Conservation (phyloP, 2,329 filamentous ascomycete species). For the Coccinonectria pachysandricola region DNA sequence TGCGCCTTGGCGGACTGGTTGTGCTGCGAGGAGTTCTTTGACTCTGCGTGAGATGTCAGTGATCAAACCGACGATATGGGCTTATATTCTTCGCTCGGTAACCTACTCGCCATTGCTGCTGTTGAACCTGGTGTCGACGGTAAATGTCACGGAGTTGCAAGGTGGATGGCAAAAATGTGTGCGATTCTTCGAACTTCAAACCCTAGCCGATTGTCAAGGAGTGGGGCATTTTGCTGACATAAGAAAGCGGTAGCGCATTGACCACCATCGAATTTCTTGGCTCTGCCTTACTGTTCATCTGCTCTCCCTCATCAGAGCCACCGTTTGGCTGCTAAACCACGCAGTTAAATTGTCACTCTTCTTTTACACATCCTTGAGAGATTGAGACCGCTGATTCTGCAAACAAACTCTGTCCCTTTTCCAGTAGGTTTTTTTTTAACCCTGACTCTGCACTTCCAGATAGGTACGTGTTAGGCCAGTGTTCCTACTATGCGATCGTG, state of each 20-base stretch:
- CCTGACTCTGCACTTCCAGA: no score
- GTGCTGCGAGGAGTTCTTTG: conserved; percentile 99
- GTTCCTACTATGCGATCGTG: no score
- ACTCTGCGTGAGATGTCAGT: conserved; percentile 53
- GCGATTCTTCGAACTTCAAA: conserved; percentile 14
- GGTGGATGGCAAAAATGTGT: conserved; percentile 21
- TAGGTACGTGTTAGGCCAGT: no score
- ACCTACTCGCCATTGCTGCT: conserved; percentile 34
- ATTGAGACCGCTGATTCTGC: no score
- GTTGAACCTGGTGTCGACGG: conserved; percentile 17
- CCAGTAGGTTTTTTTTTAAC: no score
- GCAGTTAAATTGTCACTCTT: no score
- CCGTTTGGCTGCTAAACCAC: no score
- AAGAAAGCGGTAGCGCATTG: conserved; percentile 5
- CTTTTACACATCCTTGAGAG: no score
- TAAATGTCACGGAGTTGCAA: conserved; percentile 19
- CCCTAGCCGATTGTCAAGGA: conserved; percentile 17
- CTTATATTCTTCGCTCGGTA: conserved; percentile 1
- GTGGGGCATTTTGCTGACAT: conserved; percentile 13
- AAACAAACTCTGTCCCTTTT: no score
- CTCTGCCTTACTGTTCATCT: conserved; percentile 2
- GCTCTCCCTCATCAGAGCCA: not conserved
- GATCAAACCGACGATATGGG: no score
- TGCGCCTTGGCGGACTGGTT: conserved; percentile 98
- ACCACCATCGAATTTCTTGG: no score